Conservation (phyloP, 768 basidiomycete genomes). For the Sporobolomyces phaffii region DNA sequence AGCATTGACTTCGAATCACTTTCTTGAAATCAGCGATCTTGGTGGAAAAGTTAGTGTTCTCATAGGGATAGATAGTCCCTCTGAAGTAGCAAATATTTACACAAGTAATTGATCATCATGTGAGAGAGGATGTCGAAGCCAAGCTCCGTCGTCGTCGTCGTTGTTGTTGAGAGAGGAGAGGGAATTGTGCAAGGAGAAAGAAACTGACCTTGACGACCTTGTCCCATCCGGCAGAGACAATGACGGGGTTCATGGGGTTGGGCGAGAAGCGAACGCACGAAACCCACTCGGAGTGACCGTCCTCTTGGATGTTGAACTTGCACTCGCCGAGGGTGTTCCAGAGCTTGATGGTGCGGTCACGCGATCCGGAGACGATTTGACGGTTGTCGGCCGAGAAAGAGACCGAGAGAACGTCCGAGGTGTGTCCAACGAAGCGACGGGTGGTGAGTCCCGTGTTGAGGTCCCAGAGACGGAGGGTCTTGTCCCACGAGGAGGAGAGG, state of each 20-base stretch:
- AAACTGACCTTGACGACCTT: constrained; percentile 93
- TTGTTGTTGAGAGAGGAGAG: background rate
- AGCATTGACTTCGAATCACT: too few species aligned
- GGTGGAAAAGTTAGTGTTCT: constrained; percentile 65
- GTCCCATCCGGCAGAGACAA: constrained; percentile 99
- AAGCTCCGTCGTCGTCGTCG: constrained; percentile 17
- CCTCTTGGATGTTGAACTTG: constrained; percentile 99
- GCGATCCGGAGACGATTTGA: constrained; percentile 97
- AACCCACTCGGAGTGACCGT: constrained; percentile 98
- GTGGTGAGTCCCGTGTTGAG: constrained; percentile 95
- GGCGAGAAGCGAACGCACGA: constrained; percentile 99
- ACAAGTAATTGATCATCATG: constrained; percentile 46
- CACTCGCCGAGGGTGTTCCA: constrained; percentile 99
- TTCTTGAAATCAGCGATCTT: constrained; percentile 74
- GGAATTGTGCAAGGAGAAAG: background rate
- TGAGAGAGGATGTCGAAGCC: background rate
- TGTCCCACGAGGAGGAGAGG: constrained; percentile 98
- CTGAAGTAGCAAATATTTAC: constrained; percentile 86
- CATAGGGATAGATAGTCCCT: constrained; percentile 56
- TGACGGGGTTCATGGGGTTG: constrained; percentile 92
- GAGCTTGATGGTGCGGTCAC: constrained; percentile 95
- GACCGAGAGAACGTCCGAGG: constrained; percentile 94
- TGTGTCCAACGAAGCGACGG: constrained; percentile 95
- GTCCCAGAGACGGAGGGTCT: constrained; percentile 99
- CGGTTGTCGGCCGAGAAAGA: constrained; percentile 99